Base-by-base conservation (phyloP, 31 red algal genomes). In the Asparagopsis taxiformis region DNA sequence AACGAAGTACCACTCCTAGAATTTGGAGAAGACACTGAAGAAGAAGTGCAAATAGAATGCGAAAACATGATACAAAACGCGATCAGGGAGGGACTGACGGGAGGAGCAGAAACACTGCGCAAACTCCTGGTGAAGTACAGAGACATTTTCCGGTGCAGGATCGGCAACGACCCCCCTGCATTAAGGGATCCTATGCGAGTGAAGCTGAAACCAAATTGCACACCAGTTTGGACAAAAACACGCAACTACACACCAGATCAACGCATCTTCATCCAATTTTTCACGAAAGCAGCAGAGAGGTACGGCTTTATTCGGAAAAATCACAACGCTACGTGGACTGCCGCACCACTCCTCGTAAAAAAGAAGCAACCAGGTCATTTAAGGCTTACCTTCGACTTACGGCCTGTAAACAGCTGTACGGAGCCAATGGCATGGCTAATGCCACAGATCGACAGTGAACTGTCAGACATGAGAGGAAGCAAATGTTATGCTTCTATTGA, bases 351-450 rank as follows among this genome's bases (percentile, higher is more conserved):
- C 10, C n/a, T 58, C 9, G 65, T 70, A 5, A 35, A 35, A 38
- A 70, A 70, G 20, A 7, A 35, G 19, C 65, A 7, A 10, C 65
- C 65, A 23, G 65, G 37, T 35, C 51, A 70, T 20, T 70, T 22
- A 51, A 35, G 65, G 7, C 11, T 51, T 21, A 70, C 65, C 51
- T 21, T 58, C 19, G 25, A 58, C 54, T 21, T 15, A 15, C 7
- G 54, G 25, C n/a, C 7, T 26, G 25, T 58, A 6, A 58, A 58
- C 20, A n/a, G 8, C 5, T 13, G 8, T 58, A 58, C 25, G 5
- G 25, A 15, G 46, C 65, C 46, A 52, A 28, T 70, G 66, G 66
- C 37, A 17, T 35, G 6, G 48, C 65, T 13, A 9, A 46, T 46
- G 41, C 41, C 41, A 6, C 41, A 46, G 6, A 46, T 46, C 13